Base-by-base conservation (phyloP, 352 stramenopile species). In the Blastocystis sp. region DNA sequence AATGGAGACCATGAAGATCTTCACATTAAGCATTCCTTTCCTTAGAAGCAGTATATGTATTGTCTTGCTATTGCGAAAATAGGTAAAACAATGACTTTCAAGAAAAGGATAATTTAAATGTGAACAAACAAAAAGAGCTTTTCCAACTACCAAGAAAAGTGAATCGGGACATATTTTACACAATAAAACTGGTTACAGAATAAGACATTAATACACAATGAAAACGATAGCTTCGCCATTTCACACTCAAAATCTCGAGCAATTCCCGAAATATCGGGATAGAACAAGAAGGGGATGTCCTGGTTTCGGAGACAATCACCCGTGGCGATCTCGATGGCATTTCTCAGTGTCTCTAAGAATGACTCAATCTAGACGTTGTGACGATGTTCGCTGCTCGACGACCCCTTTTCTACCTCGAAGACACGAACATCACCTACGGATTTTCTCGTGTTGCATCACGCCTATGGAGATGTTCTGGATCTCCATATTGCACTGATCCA, bases 401-500 rank as follows among this genome's bases (percentile, higher is more conserved):
- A 43, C 13, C 43, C 16, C 11, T 65, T 62, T 37, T 39, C 69
- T 81, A 81, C 45, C 16, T 30, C 62, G 62, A 5, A 81, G 5
- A n/a, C 16, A 20, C 16, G 43, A 7, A 13, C 24, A 39, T 26
- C 62, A 5, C 73, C 30, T n/a, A 85, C 73, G 26, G 24, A 85
- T 37, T 3, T 9, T 54, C 30, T 85, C 73, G 37, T 65, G 37
- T n/a, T 85, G 73, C 8, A 85, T 24, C 34, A 85, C 26, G 20
- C 47, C 73, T 20, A 85, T 53, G 13, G 73, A 85, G 34, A 85
- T 66, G 39, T 41, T 69, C 50, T 85, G 47, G 55, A 85, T 85
- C 50, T 43, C 73, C 73, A 85, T 85, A 43, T 85, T 85, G 73
- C 73, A 85, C 30, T 85, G 73, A 16, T 85, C 73, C 54, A 85